Conservation (phyloP, 164 flowering plant species). For the Piper longum region DNA sequence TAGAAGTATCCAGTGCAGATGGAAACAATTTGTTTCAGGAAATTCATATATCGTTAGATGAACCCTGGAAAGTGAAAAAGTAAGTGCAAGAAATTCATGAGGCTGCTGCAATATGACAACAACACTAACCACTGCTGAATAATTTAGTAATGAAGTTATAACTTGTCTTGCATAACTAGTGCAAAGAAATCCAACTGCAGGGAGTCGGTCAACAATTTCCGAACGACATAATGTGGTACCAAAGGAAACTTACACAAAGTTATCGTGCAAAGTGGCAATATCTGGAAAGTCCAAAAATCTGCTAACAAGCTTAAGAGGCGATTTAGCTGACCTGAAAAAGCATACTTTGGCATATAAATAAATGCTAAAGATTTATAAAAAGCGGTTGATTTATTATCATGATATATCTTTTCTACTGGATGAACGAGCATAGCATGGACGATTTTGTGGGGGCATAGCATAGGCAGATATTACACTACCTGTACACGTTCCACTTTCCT, state of each 20-base stretch:
- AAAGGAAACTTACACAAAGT: constrained; percentile 40
- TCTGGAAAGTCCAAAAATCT: constrained; percentile 51
- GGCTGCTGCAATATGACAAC: background rate
- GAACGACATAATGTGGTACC: background rate
- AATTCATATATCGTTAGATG: background rate
- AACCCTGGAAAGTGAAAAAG: background rate
- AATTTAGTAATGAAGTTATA: background rate
- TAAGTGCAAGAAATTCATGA: background rate
- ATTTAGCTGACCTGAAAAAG: constrained; percentile 41
- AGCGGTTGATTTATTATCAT: background rate
- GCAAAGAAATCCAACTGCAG: background rate
- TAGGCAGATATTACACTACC: constrained; percentile 21
- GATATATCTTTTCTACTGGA: background rate
- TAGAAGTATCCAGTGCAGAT: no score
- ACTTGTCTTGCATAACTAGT: background rate
- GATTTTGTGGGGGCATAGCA: background rate
- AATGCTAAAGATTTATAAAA: background rate
- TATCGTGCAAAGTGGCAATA: constrained; percentile 64
- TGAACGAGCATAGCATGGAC: background rate
- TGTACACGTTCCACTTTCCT: constrained; percentile 95
- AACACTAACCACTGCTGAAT: background rate
- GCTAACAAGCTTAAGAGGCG: constrained; percentile 48
- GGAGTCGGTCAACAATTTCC: no score
- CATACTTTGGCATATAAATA: background rate
- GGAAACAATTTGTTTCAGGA: no score